Evolutionary conservation across 495 filamentous ascomycete genomes (phyloP), one percentile per base, ranked within the genome.

Genomic region (Xylaria venustula): DNA sequence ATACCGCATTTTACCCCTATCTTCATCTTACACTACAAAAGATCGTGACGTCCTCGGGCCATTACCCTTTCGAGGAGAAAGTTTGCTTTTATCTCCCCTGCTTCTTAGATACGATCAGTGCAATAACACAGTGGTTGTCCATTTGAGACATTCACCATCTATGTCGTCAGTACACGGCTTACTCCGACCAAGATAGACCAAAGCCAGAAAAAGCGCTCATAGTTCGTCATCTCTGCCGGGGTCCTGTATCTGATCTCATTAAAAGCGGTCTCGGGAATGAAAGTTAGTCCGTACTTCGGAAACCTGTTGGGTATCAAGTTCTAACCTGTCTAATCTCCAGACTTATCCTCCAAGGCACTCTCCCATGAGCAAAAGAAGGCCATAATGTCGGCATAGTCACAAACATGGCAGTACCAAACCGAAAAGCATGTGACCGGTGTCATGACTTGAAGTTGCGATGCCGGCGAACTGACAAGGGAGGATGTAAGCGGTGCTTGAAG

Each of bases 361-460:
- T 22, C 37, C 9, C 17, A 19, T 17, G 28, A 4, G 19, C 34
- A 3, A 5, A 17, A 41, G 1, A 15, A 22, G 51, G 17, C 11
- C 7, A 20, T 12, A 17, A 9, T 14, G 6, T 22, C 1, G 14
- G 26, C 7, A 11, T 28, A 11, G 3, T 26, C 22, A 28, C 23
- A 9, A 47, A n/a, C 25, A 60, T 45, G 58, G 15, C 8, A 9
- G 8, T 22, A 17, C 36, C 49, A 26, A 44, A 52, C 14, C 58
- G 48, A 44, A 54, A 25, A 53, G 48, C 48, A 14, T 60, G 49
- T 22, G 26, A 60, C 37, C 58, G 37, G 26, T 60, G 58, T 23
- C 58, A 60, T 15, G 15, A 11, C 23, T 45, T 19, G 7, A 60
- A 54, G 20, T 23, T 54, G 9, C n/a, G 19, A 9, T 60, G 47